Conservation (phyloP, 345 rosid genomes). For the Xanthoceras sorbifolium region DNA sequence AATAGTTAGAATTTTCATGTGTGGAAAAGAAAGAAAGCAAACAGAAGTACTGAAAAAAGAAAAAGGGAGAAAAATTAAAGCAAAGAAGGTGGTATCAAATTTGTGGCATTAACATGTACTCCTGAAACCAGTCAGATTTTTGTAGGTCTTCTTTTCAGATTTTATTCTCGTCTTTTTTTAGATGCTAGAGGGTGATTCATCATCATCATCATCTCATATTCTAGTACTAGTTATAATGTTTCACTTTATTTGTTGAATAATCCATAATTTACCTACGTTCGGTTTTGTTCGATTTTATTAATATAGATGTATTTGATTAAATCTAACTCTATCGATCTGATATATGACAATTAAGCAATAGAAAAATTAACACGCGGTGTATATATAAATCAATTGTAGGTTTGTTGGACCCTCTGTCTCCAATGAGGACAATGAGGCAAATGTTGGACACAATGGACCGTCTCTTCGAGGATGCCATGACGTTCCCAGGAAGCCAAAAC, state of each 20-base stretch:
- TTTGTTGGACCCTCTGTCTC: slow-evolving; percentile 61
- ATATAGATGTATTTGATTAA: too few species aligned
- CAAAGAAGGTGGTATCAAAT: too few species aligned
- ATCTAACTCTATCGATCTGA: too few species aligned
- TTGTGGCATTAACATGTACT: not conserved
- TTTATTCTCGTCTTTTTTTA: not conserved
- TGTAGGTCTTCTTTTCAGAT: not conserved
- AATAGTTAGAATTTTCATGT: not conserved
- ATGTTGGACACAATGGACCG: slow-evolving; percentile 83
- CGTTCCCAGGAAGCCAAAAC: slow-evolving; percentile 33
- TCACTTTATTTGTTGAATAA: too few species aligned
- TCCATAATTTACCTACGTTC: too few species aligned
- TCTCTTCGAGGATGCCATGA: slow-evolving; percentile 61
- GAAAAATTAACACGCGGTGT: too few species aligned
- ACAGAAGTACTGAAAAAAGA: not conserved
- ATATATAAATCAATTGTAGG: too few species aligned
- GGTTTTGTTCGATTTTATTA: too few species aligned
- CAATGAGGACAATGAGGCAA: slow-evolving; percentile 79
- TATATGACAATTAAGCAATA: too few species aligned
- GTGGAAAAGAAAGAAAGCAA: not conserved
- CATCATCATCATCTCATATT: not conserved
- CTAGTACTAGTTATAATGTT: not conserved
- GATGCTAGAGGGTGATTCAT: not conserved
- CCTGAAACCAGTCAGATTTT: not conserved
- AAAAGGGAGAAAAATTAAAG: not conserved